These are phyloP conservation scores for Marasmius fiardii DNA, from an alignment of 1,284 basidiomycete species.

Conservation along the genomic window DNA sequence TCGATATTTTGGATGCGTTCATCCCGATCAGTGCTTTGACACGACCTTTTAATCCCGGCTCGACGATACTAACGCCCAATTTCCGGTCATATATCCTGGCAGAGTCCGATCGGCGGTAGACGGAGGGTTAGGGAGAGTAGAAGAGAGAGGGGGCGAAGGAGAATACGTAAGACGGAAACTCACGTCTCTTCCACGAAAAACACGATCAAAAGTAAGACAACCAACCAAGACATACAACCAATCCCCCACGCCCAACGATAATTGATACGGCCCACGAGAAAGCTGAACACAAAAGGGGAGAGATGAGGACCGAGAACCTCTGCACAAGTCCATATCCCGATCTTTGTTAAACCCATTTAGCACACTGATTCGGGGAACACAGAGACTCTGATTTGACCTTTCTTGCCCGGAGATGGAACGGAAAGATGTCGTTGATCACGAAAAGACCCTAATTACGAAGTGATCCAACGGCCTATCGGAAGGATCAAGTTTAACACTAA, in stretches of 20 bases:
- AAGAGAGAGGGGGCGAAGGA: not conserved
- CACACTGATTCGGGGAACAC: conserved; percentile 12
- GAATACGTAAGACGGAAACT: conserved; percentile 11
- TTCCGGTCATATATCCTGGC: conserved; percentile 46
- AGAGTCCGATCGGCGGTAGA: no score
- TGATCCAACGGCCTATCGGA: no score
- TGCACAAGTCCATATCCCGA: conserved; percentile 55
- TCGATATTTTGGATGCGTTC: conserved; percentile 41
- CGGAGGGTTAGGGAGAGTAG: not conserved
- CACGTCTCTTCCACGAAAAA: conserved; percentile 46
- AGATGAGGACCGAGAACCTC: conserved; percentile 49
- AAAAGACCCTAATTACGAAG: conserved; percentile 38
- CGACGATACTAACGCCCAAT: conserved; percentile 28
- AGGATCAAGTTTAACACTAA: no score
- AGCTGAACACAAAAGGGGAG: conserved; percentile 53
- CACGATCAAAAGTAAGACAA: conserved; percentile 39
- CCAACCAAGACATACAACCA: conserved; percentile 36
- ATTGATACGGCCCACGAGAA: conserved; percentile 43
- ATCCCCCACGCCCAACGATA: conserved; percentile 59
- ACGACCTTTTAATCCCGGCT: conserved; percentile 34
- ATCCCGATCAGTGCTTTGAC: conserved; percentile 34
- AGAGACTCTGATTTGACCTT: conserved; percentile 29
- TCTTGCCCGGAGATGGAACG: conserved; percentile 57
- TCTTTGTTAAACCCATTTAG: conserved; percentile 22
- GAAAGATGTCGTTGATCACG: conserved; percentile 53